Conservation (phyloP, 2,329 filamentous ascomycete genomes). For the Chaetothyriales sp. region DNA sequence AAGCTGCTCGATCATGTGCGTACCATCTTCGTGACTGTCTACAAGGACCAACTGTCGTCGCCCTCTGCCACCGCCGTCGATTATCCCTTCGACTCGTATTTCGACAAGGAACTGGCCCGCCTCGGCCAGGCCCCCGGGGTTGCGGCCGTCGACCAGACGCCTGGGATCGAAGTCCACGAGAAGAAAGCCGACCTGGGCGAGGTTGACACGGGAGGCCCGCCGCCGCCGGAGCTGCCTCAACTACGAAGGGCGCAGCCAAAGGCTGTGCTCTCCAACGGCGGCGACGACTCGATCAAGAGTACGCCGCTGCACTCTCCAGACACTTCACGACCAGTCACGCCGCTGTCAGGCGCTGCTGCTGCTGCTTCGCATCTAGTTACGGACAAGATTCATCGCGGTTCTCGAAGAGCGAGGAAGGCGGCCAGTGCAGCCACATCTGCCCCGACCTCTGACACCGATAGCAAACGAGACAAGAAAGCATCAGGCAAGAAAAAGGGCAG, state of each 20-base stretch:
- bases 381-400: constrained; percentile 63
- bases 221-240: constrained; percentile 37
- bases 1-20: constrained; percentile 90
- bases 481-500: constrained; percentile 63
- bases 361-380: constrained; percentile 50
- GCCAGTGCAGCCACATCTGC: constrained; percentile 47
- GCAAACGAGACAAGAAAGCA: constrained; percentile 42
- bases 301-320: constrained; percentile 57
- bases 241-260: constrained; percentile 36
- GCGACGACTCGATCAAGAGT: constrained; percentile 45
- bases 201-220: constrained; percentile 35
- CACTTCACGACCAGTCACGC: constrained; percentile 65
- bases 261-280: constrained; percentile 28
- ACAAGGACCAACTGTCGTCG: constrained; percentile 72
- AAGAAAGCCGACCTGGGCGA: constrained; percentile 34
- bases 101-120: constrained; percentile 79
- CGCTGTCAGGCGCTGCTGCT: constrained; percentile 38
- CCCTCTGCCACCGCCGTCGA: constrained; percentile 63
- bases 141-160: constrained; percentile 33
- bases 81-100: constrained; percentile 83
- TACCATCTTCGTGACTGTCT: constrained; percentile 79
- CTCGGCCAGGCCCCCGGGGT: constrained; percentile 41
- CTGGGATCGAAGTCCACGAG: constrained; percentile 23
- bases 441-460: constrained; percentile 72
- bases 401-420: constrained; percentile 62